Evolutionary conservation across 805 yeast species (phyloP).

Genomic region (Saturnispora diversa): DNA sequence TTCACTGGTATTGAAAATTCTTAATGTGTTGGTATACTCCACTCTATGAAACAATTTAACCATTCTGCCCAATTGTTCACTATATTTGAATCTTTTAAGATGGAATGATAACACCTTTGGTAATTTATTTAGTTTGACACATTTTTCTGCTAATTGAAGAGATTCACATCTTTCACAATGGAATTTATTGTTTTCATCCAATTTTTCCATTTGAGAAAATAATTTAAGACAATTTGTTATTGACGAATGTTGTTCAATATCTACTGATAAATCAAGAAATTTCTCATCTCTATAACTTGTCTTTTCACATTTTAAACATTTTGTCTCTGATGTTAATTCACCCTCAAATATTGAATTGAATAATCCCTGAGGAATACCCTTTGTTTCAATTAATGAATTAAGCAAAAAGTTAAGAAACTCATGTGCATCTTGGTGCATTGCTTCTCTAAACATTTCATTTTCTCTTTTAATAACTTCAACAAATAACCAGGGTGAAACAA

Average conservation of each 20-base stretch:
- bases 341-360: slow-evolving; percentile 72
- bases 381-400: slow-evolving; percentile 32
- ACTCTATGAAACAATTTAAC: slow-evolving; percentile 83
- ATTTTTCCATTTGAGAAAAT: slow-evolving; percentile 78
- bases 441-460: slow-evolving; percentile 76
- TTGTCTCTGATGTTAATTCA: slow-evolving; percentile 73
- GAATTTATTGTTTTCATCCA: slow-evolving; percentile 82
- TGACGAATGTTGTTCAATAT: slow-evolving; percentile 66
- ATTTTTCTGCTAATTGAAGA: slow-evolving; percentile 87
- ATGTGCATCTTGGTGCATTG: slow-evolving; percentile 98
- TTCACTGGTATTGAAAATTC: slow-evolving; percentile 62
- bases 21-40: slow-evolving; percentile 64
- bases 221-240: slow-evolving; percentile 71
- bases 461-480: slow-evolving; percentile 71
- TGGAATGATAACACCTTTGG: slow-evolving; percentile 80
- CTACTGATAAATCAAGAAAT: slow-evolving; percentile 80
- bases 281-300: slow-evolving; percentile 75
- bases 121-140: slow-evolving; percentile 67
- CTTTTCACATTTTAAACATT: slow-evolving; percentile 83
- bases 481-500: slow-evolving; percentile 72
- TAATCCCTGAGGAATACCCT: not conserved
- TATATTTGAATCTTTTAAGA: slow-evolving; percentile 85
- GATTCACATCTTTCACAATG: slow-evolving; percentile 87
- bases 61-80: slow-evolving; percentile 71
- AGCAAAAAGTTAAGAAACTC: slow-evolving; percentile 85